Evolutionary conservation across 2,329 filamentous ascomycete species (phyloP).

Genomic region (Monilinia fructigena): DNA sequence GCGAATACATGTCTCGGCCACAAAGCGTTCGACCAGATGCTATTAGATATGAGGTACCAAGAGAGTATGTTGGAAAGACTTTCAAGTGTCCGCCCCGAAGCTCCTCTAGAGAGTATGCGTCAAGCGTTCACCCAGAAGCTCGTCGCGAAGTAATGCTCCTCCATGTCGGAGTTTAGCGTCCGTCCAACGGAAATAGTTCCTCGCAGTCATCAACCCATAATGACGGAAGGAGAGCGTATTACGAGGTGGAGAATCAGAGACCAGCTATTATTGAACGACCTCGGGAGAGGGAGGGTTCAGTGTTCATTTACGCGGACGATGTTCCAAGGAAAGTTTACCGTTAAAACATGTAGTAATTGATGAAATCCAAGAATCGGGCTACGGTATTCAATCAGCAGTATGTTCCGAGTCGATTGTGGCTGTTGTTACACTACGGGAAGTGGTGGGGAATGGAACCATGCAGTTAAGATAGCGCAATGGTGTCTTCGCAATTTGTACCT

Average conservation of each 20-base stretch:
- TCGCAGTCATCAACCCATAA: constrained; percentile 32
- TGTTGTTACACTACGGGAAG: neutral
- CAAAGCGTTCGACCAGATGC: constrained; percentile 57
- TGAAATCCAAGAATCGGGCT: constrained; percentile 1
- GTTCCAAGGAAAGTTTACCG: constrained; percentile 37
- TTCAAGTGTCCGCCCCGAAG: constrained; percentile 44
- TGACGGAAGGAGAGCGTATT: constrained; percentile 34
- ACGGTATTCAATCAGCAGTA: neutral
- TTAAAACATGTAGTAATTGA: constrained; percentile 25
- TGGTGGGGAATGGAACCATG: constrained; percentile 8
- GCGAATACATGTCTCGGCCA: constrained; percentile 49
- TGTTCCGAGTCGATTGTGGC: constrained; percentile 15
- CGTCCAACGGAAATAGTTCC: constrained; percentile 33
- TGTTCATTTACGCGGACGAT: constrained; percentile 39
- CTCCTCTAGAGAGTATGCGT: constrained; percentile 39
- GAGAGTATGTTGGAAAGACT: constrained; percentile 46
- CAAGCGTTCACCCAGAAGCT: constrained; percentile 42
- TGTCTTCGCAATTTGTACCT: neutral
- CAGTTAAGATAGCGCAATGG: neutral
- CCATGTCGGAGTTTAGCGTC: constrained; percentile 38
- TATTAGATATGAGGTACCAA: constrained; percentile 45
- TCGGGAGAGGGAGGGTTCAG: constrained; percentile 36
- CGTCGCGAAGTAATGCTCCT: constrained; percentile 33
- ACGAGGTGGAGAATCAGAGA: constrained; percentile 31
- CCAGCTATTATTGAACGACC: constrained; percentile 37